Conservation (phyloP, 2,329 filamentous ascomycete species). For the Juglanconis oblonga region DNA sequence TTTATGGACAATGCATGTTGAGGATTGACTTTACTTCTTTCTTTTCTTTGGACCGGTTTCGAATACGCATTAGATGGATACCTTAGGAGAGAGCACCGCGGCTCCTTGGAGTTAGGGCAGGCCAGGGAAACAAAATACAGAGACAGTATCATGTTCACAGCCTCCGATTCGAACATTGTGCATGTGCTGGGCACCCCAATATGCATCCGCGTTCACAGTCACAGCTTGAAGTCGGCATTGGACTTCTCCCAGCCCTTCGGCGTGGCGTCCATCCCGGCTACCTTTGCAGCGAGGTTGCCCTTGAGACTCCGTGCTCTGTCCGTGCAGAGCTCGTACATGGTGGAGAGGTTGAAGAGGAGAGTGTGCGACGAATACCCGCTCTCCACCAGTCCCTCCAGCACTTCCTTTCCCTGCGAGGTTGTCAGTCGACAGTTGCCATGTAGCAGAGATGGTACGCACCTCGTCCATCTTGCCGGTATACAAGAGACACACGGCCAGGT, state of each 20-base stretch:
- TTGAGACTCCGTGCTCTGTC: constrained; percentile 73
- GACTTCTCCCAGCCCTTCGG: constrained; percentile 66
- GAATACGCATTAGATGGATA: too few species aligned
- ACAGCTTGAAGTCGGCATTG: constrained; percentile 76
- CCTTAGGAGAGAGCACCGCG: background rate
- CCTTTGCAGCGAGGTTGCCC: constrained; percentile 63
- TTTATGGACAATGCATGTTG: background rate
- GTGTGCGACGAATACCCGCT: constrained; percentile 68
- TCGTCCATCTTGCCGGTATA: constrained; percentile 76
- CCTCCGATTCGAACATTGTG: background rate
- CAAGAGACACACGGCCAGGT: constrained; percentile 78
- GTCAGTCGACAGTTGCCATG: constrained; percentile 21
- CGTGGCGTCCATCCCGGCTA: constrained; percentile 58
- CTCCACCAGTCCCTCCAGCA: constrained; percentile 66
- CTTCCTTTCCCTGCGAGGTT: constrained; percentile 52
- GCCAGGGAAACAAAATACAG: too few species aligned
- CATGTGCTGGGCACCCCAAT: background rate
- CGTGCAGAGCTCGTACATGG: constrained; percentile 87
- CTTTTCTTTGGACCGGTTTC: background rate
- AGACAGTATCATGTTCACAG: background rate
- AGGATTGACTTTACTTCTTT: background rate
- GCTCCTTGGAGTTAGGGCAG: background rate
- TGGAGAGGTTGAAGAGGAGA: constrained; percentile 83
- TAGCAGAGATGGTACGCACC: constrained; percentile 36
- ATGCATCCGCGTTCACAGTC: background rate